phyloP scores from a whole-genome alignment of 2,329 filamentous ascomycete genomes.

The Capronia epimyces region DNA sequence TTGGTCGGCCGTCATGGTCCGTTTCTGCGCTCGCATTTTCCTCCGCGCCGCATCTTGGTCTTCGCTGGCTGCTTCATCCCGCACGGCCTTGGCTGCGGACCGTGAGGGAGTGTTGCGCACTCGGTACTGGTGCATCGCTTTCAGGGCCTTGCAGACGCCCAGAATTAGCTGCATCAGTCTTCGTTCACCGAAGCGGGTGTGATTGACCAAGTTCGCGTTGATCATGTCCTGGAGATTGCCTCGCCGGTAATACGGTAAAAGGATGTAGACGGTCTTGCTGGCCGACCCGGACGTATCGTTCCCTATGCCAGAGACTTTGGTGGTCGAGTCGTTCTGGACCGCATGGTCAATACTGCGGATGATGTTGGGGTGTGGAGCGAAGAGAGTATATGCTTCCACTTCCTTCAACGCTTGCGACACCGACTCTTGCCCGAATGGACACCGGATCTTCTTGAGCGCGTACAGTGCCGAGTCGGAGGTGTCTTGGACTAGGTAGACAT shows the following conservation, averaged over 20 bases:
- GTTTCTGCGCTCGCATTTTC: conserved; percentile 40
- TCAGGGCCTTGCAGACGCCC: conserved; percentile 81
- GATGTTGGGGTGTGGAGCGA: conserved; percentile 75
- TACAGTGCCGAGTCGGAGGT: conserved; percentile 71
- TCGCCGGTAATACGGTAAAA: conserved; percentile 89
- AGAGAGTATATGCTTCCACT: conserved; percentile 92
- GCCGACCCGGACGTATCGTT: conserved; percentile 49
- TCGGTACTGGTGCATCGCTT: conserved; percentile 85
- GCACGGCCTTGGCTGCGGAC: conserved; percentile 52
- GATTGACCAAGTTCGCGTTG: conserved; percentile 96
- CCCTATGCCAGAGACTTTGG: conserved; percentile 52
- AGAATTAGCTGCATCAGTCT: conserved; percentile 84
- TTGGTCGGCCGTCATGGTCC: conserved; percentile 37
- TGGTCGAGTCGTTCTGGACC: conserved; percentile 65
- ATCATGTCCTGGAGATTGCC: conserved; percentile 97
- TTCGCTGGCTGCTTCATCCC: conserved; percentile 52
- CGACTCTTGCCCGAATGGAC: conserved; percentile 94
- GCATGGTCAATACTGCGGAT: conserved; percentile 80
- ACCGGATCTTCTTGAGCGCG: conserved; percentile 97
- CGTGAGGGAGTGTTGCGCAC: conserved; percentile 44
- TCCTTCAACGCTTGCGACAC: conserved; percentile 93
- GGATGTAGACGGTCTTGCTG: conserved; percentile 91
- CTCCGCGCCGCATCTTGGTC: conserved; percentile 41
- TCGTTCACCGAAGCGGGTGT: conserved; percentile 81
- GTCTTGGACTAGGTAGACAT: conserved; percentile 97